Base-by-base conservation (phyloP, 2,329 filamentous ascomycete genomes). In the Trichoderma endophyticum region DNA sequence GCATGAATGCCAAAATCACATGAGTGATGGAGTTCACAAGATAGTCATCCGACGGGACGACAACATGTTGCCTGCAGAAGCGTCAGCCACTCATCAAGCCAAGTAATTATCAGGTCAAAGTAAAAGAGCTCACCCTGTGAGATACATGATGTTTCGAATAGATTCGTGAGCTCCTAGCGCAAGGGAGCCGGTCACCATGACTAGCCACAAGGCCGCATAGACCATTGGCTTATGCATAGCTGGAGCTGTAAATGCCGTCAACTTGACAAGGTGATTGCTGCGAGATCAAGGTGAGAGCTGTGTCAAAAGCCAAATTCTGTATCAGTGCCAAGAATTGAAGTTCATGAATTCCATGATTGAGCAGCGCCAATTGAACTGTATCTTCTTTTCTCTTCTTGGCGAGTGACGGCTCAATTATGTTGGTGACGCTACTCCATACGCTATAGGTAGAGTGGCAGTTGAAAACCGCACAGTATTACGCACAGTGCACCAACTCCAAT, bases 1-100 rank as follows among this genome's bases (percentile, higher is more conserved):
- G 81, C 84, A 90, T 86, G 73, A 90, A 90, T 1, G 89, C 88
- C 21, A 90, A 78, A 12, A 85, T 83, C 12, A 90, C 85, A 75
- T 90, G 88, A 0, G 87, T 88, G n/a, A 90, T 82, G 21, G 83
- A 77, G 26, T 78, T 68, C 0, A 84, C 79, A 57, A 84, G 79
- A 3, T 80, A 73, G 7, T 77, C 64, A 2, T 76, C 65, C 8
- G 79, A 43, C 0, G 86, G 86, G 11, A 84, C 76, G 3, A 84
- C 74, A 36, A 82, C 79, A 75, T 88, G 86, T 73, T 88, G 86
- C 3, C 86, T 88, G 71, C 3, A 18, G 12, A 26, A 48, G 9
- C 1, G 34, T 60, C 21, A 60, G 54, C 48, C 4, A 24, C 34
- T n/a, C 11, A 7, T 30, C 2, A 28, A 66, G 0, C 21, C 2